Conservation (phyloP, 371 early-diverging fungal species). For the Saksenaea oblongispora region DNA sequence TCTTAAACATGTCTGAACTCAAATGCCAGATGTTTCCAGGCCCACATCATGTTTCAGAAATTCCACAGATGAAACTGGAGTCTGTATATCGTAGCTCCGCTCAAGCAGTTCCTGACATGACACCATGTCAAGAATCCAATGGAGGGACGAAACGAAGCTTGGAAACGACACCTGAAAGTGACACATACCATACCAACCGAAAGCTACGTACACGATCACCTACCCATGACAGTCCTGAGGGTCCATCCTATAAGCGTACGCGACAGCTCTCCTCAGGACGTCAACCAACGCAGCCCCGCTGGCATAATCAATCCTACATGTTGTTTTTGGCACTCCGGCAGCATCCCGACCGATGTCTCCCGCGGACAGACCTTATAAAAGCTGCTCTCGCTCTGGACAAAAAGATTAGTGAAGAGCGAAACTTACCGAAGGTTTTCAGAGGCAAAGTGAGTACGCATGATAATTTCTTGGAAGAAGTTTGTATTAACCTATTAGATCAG, state of each 20-base stretch:
- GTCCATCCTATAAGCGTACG: constrained; percentile 8
- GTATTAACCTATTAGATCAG: constrained; percentile 25
- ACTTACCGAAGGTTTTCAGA: constrained; percentile 74
- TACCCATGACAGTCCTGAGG: constrained; percentile 1
- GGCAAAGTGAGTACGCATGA: constrained; percentile 68
- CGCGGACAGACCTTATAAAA: constrained; percentile 72
- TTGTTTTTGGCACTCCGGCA: constrained; percentile 77
- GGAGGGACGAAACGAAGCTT: constrained; percentile 16
- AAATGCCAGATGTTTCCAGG: neutral
- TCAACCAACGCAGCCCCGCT: constrained; percentile 58
- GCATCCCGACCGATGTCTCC: constrained; percentile 61
- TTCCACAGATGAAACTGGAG: neutral
- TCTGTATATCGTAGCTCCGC: constrained; percentile 1
- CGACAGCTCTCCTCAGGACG: constrained; percentile 13
- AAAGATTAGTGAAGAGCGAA: constrained; percentile 68
- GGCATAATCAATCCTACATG: constrained; percentile 87
- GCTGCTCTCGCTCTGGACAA: constrained; percentile 74
- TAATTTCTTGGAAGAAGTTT: neutral
- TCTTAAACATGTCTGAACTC: constrained; percentile 1
- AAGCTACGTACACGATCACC: constrained; percentile 12
- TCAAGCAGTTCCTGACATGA: neutral
- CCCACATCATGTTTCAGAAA: neutral
- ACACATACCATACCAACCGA: constrained; percentile 1
- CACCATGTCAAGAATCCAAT: neutral
- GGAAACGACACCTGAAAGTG: constrained; percentile 8